Evolutionary conservation across 345 rosid species (phyloP), one percentile per base, ranked within the genome.

Genomic region (Eucalyptus marginata): DNA sequence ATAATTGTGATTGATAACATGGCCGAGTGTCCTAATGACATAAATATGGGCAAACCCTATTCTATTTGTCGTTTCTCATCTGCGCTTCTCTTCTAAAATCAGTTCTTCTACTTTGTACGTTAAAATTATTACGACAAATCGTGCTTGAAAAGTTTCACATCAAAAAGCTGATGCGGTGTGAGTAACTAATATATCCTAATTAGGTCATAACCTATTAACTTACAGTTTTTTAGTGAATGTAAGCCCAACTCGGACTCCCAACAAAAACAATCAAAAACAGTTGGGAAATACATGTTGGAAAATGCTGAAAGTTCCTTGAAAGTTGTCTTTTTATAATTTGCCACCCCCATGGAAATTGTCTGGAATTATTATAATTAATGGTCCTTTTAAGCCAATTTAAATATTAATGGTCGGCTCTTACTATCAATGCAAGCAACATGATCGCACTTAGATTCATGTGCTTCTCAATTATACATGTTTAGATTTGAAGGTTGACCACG

Each of bases 201-300:
- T 1, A 2, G 2, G 10, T 52, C 0, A 52, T 20, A 20, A 0
- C 10, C 20, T 52, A 52, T 52, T 52, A 0, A 52, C 1, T 8
- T 20, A 7, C 0, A 52, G 2, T 18, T 7, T 52, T 52, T 52
- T 52, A 20, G 2, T 52, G 4, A 52, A 52, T 52, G 10, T 52
- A 52, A 52, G 0, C 2, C 0, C 24, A 52, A 52, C 58, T 52
- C 0, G 10, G 10, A 20, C 58, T 20, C 58, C 25, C 58, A 52
- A 52, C 58, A 3, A 52, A 18, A 52, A 52, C 1, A 36, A 71
- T 4, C 7, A 36, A 17, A 68, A 5, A 71, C 22, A 18, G 24
- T 33, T 5, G 44, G 81, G 2, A 33, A 18, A 68, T 0, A 68
- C 0, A 68, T 3, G 13, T 33, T 0, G 20, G 44, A 68, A 68